Evolutionary conservation across 164 flowering plant genomes (phyloP), one percentile per base, ranked within the genome.

Genomic region (Tinospora cordifolia): DNA sequence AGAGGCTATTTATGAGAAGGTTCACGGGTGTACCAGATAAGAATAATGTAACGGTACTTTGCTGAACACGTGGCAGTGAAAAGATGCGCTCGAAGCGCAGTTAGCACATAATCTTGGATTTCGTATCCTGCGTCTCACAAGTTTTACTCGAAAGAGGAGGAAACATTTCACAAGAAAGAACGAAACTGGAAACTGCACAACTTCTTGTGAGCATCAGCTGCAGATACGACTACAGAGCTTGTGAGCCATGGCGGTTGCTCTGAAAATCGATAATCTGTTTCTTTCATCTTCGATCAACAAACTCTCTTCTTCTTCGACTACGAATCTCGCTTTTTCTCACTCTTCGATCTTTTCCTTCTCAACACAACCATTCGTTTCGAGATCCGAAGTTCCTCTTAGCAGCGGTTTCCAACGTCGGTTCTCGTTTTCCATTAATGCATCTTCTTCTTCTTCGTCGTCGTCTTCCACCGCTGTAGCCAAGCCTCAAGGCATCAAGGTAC

Each of bases 401-500:
- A 34, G 62, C 12, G 59, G 68, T 12, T 24, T 63, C 66, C 68
- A 68, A 44, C 63, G 78, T 8, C 63, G 77, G 8, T 65, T 69
- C 6, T 63, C 67, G 3, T 40, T 71, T 65, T 4, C 70, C 22
- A 51, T 81, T 25, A 81, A 57, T 67, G 88, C 86, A 24, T 81
- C 86, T 40, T 81, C 87, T 3, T 77, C 85, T 69, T 70, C 80
- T 39, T 66, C 81, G 30, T n/a, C 75, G 17, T 71, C 86, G 70
- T 75, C 75, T 49, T 47, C 86, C 57, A 66, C 87, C n/a, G 34
- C 84, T 17, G 69, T 84, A 13, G 83, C 85, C 22, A 83, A 79
- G 13, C 71, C 88, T 21, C 81, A 77, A 74, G 86, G 82, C 76
- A 82, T 88, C 76, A 82, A 85, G 87, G 89, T 83, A 15, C 24